A percentile compares a stretch with the other conserved stretches of the same genome.
These are phyloP conservation scores for Phytophthora rubi DNA, from an alignment of 352 stramenopile genomes.

Conservation along the genomic window DNA sequence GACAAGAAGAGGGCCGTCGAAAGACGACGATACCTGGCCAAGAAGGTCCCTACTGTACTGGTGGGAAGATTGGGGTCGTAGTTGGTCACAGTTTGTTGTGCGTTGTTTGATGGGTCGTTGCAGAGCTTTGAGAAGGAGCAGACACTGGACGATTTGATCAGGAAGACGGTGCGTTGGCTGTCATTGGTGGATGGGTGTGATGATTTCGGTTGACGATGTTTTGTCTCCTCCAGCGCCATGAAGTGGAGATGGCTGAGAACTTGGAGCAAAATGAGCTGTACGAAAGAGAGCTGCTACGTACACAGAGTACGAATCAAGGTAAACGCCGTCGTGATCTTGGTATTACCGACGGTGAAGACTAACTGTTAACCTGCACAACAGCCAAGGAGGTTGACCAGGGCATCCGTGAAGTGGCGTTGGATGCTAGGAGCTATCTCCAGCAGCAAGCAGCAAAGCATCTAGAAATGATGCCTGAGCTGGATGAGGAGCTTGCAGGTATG, in stretches of 20 bases:
- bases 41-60: slow-evolving; percentile 54
- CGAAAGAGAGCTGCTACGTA: slow-evolving; percentile 65
- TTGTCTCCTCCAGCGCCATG: slow-evolving; percentile 51
- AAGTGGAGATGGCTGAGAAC: slow-evolving; percentile 76
- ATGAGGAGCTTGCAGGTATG: slow-evolving; percentile 51
- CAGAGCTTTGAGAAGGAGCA: slow-evolving; percentile 87
- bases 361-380: slow-evolving; percentile 21
- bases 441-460: slow-evolving; percentile 56
- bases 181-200: not conserved
- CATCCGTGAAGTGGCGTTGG: slow-evolving; percentile 68
- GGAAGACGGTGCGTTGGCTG: slow-evolving; percentile 54
- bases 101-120: not conserved
- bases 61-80: not conserved
- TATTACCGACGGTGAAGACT: not conserved
- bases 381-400: slow-evolving; percentile 62
- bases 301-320: slow-evolving; percentile 62
- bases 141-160: slow-evolving; percentile 69
- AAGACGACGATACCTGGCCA: slow-evolving; percentile 68
- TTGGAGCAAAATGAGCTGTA: slow-evolving; percentile 80
- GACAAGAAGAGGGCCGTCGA: slow-evolving; percentile 79
- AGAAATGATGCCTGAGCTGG: slow-evolving; percentile 37
- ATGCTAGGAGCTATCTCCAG: slow-evolving; percentile 61
- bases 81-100: slow-evolving; percentile 1
- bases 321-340: not conserved
- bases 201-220: not conserved